Conservation (phyloP, 345 rosid species). For the Kandelia obovata region DNA sequence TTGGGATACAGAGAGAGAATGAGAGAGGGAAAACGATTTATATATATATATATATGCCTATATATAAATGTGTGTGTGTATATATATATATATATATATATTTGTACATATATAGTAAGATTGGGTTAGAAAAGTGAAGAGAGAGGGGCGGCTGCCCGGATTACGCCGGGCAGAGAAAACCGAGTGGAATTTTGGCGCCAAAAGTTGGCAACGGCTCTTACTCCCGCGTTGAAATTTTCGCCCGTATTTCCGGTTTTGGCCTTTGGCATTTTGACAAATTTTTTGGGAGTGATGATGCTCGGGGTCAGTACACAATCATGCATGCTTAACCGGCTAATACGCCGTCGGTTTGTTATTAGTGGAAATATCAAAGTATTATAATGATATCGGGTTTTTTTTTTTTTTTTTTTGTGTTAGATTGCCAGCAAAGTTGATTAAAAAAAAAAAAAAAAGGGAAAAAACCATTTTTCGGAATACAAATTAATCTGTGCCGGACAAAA, state of each 20-base stretch:
- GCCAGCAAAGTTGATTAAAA: too few relatives aligned
- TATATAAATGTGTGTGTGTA: not conserved
- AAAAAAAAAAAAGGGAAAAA: too few relatives aligned
- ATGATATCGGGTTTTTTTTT: too few relatives aligned
- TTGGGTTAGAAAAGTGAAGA: not conserved
- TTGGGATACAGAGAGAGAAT: conserved; percentile 14
- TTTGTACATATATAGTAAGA: not conserved
- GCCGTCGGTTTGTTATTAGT: too few relatives aligned
- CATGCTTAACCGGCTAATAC: too few relatives aligned
- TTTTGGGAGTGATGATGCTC: not conserved
- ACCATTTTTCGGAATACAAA: too few relatives aligned
- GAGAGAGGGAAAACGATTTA: conserved; percentile 7
- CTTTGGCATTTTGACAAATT: not conserved
- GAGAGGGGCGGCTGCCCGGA: conserved; percentile 37
- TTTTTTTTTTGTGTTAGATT: too few relatives aligned
- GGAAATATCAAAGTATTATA: too few relatives aligned
- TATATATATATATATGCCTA: conserved; percentile 10
- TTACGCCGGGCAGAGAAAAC: conserved; percentile 28
- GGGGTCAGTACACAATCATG: too few relatives aligned
- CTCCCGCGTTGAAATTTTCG: conserved; percentile 31
- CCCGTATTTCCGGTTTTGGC: conserved; percentile 6
- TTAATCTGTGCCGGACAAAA: too few relatives aligned
- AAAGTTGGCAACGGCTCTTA: conserved; percentile 41
- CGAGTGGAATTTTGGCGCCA: conserved; percentile 35
- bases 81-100: not conserved